Base-by-base conservation (phyloP, 1,139 yeast species). In the Hansenula sp. region DNA sequence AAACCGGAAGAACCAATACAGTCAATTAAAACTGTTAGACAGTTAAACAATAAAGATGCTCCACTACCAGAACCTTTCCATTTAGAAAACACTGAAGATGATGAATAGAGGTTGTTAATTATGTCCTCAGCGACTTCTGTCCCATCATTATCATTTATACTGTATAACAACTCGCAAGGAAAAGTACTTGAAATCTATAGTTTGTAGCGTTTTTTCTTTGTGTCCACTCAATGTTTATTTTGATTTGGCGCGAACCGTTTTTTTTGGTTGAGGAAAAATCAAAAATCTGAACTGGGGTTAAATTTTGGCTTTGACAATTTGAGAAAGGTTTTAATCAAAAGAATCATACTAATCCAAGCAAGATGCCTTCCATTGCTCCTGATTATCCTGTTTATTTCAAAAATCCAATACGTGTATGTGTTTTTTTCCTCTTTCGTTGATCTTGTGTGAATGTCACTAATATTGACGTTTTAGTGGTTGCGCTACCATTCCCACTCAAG, bases 51-150 rank as follows among this genome's bases (percentile, higher is more conserved):
- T 49, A 84, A 81, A 28, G 95, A 89, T 57, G 98, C 98, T 0
- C 96, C 98, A 41, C 58, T 90, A 41, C 98, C 98, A 30, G 84
- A 84, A 54, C 94, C 97, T 43, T 93, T 93, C 53, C 54, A 47
- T 32, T 34, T 54, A 13, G 60, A 57, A 28, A 54, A 54, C 6
- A 35, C 32, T 13, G 47, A 54, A 18, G 52, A 46, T 11, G 32
- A 36, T 2, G 34, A 34, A n/a, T 30, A 29, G 17, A 28, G 2
- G 5, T 16, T 3, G 27, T 16, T 17, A 5, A 27, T 4, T 19
- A 19, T 9, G 25, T 17, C 17, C 11, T 4, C n/a, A n/a, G n/a
- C n/a, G n/a, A n/a, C 15, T 21, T 21, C 25, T 21, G 5, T 21
- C 25, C 25, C 25, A 9, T 12, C 17, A 34, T 34, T 8, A 19